Evolutionary conservation across 2,329 filamentous ascomycete species (phyloP).

Genomic region (Diplodia scrobiculata): DNA sequence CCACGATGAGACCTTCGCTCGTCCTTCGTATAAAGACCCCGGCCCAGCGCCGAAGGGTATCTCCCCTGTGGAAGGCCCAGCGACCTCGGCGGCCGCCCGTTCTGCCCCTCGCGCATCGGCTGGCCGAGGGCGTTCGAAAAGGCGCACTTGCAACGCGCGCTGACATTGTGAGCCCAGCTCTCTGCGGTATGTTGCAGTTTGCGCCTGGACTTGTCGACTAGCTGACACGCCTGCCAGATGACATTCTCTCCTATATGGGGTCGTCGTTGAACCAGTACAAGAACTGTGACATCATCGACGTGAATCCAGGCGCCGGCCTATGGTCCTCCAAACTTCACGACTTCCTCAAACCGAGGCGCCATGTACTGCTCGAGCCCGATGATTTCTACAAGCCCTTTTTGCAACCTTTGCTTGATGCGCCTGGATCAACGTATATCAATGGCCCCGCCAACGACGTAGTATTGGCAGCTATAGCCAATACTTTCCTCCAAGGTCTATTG

Average conservation of each 20-base stretch:
- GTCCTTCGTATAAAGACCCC: background rate
- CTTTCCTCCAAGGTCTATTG: constrained; percentile 57
- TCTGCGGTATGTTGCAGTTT: constrained; percentile 45
- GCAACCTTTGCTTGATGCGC: constrained; percentile 45
- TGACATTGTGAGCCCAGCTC: constrained; percentile 47
- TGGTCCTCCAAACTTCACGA: constrained; percentile 79
- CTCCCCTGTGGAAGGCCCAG: background rate
- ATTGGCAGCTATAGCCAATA: constrained; percentile 50
- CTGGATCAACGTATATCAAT: constrained; percentile 47
- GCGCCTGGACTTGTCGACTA: background rate
- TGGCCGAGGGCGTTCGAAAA: background rate
- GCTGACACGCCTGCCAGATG: constrained; percentile 56
- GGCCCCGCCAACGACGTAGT: constrained; percentile 30
- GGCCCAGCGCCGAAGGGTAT: too few species aligned
- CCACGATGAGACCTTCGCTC: background rate
- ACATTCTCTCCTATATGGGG: constrained; percentile 69
- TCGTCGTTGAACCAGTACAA: constrained; percentile 67
- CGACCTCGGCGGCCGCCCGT: background rate
- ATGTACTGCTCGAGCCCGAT: constrained; percentile 80
- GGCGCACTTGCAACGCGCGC: background rate
- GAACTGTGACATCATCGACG: constrained; percentile 82
- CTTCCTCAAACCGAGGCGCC: constrained; percentile 72
- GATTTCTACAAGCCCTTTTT: constrained; percentile 64
- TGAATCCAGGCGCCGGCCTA: constrained; percentile 77
- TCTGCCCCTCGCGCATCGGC: background rate